Conservation (phyloP, 2,329 filamentous ascomycete species). For the Fusarium coicis region DNA sequence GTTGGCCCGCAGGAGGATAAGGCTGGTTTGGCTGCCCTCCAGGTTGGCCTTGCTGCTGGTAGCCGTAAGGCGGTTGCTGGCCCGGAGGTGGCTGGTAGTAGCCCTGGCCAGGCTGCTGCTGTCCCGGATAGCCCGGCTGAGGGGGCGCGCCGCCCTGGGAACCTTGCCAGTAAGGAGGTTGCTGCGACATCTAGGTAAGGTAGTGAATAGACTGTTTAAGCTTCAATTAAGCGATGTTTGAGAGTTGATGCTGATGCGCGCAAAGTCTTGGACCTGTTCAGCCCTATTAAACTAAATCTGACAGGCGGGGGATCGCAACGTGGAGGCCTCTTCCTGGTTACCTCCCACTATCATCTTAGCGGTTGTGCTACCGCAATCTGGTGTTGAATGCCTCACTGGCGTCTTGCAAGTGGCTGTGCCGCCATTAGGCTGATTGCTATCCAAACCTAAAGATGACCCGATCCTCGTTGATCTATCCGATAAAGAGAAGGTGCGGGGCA, state of each 20-base stretch:
- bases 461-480: not conserved
- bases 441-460: not conserved
- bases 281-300: constrained; percentile 2
- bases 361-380: not conserved
- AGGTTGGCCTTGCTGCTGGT: constrained; percentile 5
- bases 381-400: not conserved
- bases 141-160: constrained; percentile 7
- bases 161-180: constrained; percentile 38
- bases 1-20: constrained; percentile 19
- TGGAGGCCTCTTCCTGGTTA: constrained; percentile 14
- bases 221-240: not conserved
- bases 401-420: not conserved
- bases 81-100: constrained; percentile 32
- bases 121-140: constrained; percentile 18
- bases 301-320: not conserved
- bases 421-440: not conserved
- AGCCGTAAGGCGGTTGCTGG: constrained; percentile 24
- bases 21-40: constrained; percentile 18
- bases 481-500: not conserved
- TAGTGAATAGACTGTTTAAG: not conserved
- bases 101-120: constrained; percentile 8
- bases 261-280: not conserved
- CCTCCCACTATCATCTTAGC: not conserved
- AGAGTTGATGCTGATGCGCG: not conserved
- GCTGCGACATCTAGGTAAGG: constrained; percentile 9